Conservation (phyloP, 2,329 filamentous ascomycete genomes). For the Microcera coccophila region DNA sequence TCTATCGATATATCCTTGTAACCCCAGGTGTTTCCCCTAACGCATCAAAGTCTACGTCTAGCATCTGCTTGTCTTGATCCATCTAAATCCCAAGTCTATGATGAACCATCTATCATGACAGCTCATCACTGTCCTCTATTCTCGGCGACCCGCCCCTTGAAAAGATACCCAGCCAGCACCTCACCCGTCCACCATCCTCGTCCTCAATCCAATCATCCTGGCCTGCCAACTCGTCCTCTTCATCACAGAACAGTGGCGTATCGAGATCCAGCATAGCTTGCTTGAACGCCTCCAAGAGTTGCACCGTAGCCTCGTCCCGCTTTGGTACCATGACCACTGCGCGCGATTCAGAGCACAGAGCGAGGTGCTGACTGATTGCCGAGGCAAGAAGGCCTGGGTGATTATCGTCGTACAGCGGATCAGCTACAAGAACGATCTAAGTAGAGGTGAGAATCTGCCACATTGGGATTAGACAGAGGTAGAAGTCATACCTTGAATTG, state of each 20-base stretch:
- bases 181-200: slow-evolving; percentile 47
- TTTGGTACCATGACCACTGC: slow-evolving; percentile 79
- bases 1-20: background rate
- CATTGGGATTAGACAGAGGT: slow-evolving; percentile 9
- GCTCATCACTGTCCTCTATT: slow-evolving; percentile 7
- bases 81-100: background rate
- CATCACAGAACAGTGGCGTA: slow-evolving; percentile 46
- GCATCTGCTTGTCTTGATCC: background rate
- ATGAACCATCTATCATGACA: background rate
- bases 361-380: slow-evolving; percentile 66
- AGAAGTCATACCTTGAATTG: slow-evolving; percentile 47
- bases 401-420: slow-evolving; percentile 80
- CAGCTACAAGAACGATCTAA: slow-evolving; percentile 75
- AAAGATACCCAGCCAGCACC: slow-evolving; percentile 68
- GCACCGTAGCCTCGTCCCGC: slow-evolving; percentile 62
- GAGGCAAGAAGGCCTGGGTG: slow-evolving; percentile 72
- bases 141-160: slow-evolving; percentile 30
- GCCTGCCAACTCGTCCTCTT: slow-evolving; percentile 61
- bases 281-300: slow-evolving; percentile 61
- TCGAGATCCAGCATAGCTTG: slow-evolving; percentile 54
- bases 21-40: background rate
- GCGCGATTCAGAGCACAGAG: slow-evolving; percentile 51
- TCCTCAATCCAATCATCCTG: slow-evolving; percentile 69
- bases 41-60: background rate
- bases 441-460: slow-evolving; percentile 5